These are phyloP conservation scores for Cutaneotrichosporon sp. DNA, from an alignment of 1,284 basidiomycete species.

Conservation along the genomic window DNA sequence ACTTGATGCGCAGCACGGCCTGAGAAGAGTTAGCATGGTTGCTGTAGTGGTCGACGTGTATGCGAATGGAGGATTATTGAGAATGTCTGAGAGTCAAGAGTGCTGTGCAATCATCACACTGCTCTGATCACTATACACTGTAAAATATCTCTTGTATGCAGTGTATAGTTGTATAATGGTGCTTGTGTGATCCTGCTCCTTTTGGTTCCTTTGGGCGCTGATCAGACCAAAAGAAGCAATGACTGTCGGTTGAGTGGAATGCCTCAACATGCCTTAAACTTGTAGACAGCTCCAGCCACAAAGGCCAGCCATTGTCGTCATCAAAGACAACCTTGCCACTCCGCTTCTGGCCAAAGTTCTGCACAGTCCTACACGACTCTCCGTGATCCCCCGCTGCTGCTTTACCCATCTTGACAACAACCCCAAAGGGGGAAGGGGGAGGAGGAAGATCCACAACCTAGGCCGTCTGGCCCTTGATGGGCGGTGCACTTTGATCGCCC, in stretches of 20 bases:
- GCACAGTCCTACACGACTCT: background rate
- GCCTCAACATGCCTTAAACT: background rate
- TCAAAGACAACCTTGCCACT: background rate
- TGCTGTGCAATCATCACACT: too few relatives aligned
- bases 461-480: background rate
- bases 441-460: background rate
- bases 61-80: background rate
- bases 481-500: background rate
- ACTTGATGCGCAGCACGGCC: background rate
- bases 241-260: background rate
- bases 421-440: background rate
- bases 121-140: too few relatives aligned
- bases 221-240: too few relatives aligned
- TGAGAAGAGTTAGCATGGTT: background rate
- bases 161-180: too few relatives aligned
- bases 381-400: background rate
- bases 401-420: background rate
- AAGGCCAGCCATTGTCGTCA: background rate
- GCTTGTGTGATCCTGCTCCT: too few relatives aligned
- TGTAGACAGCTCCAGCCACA: too few relatives aligned
- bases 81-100: too few relatives aligned
- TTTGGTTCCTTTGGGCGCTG: too few relatives aligned
- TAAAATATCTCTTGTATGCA: too few relatives aligned
- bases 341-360: background rate
- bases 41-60: background rate